Percentiles rank a stretch among this genome's conserved stretches.
phyloP scores from a whole-genome alignment of 805 yeast species.

The Yarrowia osloensis region DNA sequence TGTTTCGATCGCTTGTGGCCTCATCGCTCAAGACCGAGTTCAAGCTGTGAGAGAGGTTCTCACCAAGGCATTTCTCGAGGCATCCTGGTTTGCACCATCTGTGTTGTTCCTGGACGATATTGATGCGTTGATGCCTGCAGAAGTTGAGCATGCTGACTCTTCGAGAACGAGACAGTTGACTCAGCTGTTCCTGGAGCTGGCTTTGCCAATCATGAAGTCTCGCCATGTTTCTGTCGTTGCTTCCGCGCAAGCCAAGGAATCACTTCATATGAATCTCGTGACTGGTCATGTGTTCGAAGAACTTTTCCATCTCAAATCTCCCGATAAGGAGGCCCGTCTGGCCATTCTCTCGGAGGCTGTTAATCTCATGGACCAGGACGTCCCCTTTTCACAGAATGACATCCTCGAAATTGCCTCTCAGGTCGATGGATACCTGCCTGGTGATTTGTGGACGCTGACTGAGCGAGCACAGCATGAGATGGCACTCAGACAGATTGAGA shows the following conservation, averaged over 20 bases:
- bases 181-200: slow-evolving; percentile 56
- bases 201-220: slow-evolving; percentile 45
- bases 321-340: slow-evolving; percentile 63
- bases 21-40: slow-evolving; percentile 48
- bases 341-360: slow-evolving; percentile 51
- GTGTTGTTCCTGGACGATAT: slow-evolving; percentile 74
- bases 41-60: slow-evolving; percentile 38
- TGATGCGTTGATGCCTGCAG: slow-evolving; percentile 71
- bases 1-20: slow-evolving; percentile 56
- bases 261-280: slow-evolving; percentile 60
- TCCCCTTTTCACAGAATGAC: slow-evolving; percentile 4
- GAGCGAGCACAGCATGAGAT: slow-evolving; percentile 55
- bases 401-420: slow-evolving; percentile 56
- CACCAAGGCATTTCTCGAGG: slow-evolving; percentile 51
- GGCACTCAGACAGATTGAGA: slow-evolving; percentile 37
- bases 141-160: slow-evolving; percentile 60
- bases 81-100: slow-evolving; percentile 78
- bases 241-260: slow-evolving; percentile 63
- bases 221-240: slow-evolving; percentile 60
- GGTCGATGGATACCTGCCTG: slow-evolving; percentile 88
- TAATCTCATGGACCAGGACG: slow-evolving; percentile 44
- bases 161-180: slow-evolving; percentile 63
- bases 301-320: slow-evolving; percentile 61
- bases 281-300: slow-evolving; percentile 73
- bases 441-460: slow-evolving; percentile 69